A percentile compares a stretch with the other conserved stretches of the same genome.
phyloP scores from a whole-genome alignment of 2,329 filamentous ascomycete genomes.

The Pseudogymnoascus sp. region DNA sequence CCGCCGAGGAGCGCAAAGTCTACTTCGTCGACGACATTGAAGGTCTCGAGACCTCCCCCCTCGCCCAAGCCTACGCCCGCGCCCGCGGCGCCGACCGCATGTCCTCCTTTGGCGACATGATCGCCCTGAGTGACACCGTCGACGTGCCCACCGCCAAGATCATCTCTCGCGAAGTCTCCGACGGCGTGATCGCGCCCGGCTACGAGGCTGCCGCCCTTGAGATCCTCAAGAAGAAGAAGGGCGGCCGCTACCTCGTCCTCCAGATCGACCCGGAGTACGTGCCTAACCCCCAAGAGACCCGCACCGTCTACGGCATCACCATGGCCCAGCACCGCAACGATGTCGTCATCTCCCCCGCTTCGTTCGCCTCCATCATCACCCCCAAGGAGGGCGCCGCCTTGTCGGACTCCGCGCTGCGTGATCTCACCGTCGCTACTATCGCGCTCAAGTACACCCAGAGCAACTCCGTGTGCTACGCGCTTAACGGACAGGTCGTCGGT shows the following conservation, averaged over 20 bases:
- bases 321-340: conserved; percentile 92
- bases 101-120: conserved; percentile 96
- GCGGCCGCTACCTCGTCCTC: conserved; percentile 89
- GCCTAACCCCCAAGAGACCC: conserved; percentile 64
- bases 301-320: conserved; percentile 83
- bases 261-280: conserved; percentile 86
- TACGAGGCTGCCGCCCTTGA: conserved; percentile 80
- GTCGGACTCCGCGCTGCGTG: conserved; percentile 73
- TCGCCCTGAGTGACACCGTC: conserved; percentile 83
- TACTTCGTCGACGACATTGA: conserved; percentile 97
- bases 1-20: conserved; percentile 82
- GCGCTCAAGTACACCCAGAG: conserved; percentile 98
- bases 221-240: conserved; percentile 96
- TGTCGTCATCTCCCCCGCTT: conserved; percentile 71
- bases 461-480: conserved; percentile 96
- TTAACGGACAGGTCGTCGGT: conserved; percentile 87
- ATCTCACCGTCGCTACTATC: conserved; percentile 91
- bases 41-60: conserved; percentile 73
- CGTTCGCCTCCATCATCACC: conserved; percentile 77
- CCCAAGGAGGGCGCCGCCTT: conserved; percentile 69
- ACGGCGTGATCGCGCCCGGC: conserved; percentile 86
- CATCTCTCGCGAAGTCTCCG: conserved; percentile 94
- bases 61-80: conserved; percentile 92
- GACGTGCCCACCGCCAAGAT: conserved; percentile 93
- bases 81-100: conserved; percentile 94